Conservation (phyloP, 1,284 basidiomycete genomes). For the Tranzscheliella williamsii region DNA sequence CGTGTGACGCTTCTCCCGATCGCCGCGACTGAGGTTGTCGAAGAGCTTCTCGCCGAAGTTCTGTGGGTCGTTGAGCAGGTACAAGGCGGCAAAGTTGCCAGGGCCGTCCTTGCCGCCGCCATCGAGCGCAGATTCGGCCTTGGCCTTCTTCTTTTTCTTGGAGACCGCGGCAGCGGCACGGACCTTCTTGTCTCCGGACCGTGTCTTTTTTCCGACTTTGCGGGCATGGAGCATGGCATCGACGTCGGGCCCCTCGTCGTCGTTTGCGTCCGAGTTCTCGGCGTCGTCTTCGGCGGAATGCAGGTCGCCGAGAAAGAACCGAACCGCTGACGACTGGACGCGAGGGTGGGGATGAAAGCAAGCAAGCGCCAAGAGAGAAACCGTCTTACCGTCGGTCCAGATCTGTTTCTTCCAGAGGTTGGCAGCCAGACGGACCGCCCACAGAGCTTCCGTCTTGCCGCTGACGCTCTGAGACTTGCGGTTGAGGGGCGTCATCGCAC, state of each 20-base stretch:
- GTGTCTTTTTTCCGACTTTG: constrained; percentile 59
- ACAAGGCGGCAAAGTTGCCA: constrained; percentile 87
- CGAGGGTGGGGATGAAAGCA: constrained; percentile 93
- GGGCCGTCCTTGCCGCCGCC: constrained; percentile 23
- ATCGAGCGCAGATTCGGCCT: constrained; percentile 40
- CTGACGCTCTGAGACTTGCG: neutral
- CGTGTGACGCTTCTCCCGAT: constrained; percentile 75
- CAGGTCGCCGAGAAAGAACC: constrained; percentile 86
- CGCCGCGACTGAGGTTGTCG: constrained; percentile 77
- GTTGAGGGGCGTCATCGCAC: too few relatives aligned
- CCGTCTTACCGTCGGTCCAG: constrained; percentile 92
- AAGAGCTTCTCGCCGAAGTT: constrained; percentile 94
- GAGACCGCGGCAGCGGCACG: constrained; percentile 49
- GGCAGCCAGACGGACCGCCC: constrained; percentile 92
- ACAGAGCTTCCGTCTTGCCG: constrained; percentile 76
- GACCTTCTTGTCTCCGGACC: constrained; percentile 53
- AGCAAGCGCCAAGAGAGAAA: constrained; percentile 86
- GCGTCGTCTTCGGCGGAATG: constrained; percentile 55
- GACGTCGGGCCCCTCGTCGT: constrained; percentile 40
- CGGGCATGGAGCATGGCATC: constrained; percentile 52
- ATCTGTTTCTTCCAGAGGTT: constrained; percentile 93
- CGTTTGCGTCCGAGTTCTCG: constrained; percentile 35
- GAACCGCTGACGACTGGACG: constrained; percentile 92
- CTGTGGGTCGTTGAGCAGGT: constrained; percentile 93
- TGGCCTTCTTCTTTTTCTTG: constrained; percentile 44